Base-by-base conservation (phyloP, 257 asterid species). In the Linderniella brevidens region DNA sequence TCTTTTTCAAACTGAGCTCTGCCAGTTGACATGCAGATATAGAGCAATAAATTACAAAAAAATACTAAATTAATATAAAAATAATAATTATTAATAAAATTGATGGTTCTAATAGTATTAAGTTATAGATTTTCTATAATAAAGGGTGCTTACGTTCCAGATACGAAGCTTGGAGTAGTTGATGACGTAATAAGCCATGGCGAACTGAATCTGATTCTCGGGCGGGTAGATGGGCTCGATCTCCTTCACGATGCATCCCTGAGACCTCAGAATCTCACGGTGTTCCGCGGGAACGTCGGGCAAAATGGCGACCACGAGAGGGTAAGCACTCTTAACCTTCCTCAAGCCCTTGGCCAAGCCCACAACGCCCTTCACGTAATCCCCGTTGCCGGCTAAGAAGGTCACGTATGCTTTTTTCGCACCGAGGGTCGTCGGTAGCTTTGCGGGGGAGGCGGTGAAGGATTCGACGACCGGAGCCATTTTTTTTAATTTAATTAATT, bases 271-370 rank as follows among this genome's bases (percentile, higher is more conserved):
- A 4, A 72, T 52, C 58, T 61, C 57, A 0, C 75, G 75, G 47
- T 76, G 84, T 8, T 76, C 84, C 59, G 68, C 73, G 0, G 84
- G 84, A 5, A 76, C 80, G n/a, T 72, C 75, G 0, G 84, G 84
- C 60, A 72, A 52, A 19, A 68, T 57, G 8, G 80, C 84, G 17
- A 76, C 80, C 50, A 76, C 84, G 14, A 76, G 75, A n/a, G 75
- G 84, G 62, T 71, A 75, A 0, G 66, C 69, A 32, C 73, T 25
- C 32, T 25, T 25, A 25, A 25, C 32, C 32, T 25, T 25, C 6
- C 32, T 3, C 32, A 25, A 25, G 6, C 32, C 32, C 32, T 25
- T 25, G 32, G 32, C 32, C 4, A 25, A 6, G 32, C 32, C 32
- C 4, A 25, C 32, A 6, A 25, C 32, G 32, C 32, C 32, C 6